phyloP scores from a whole-genome alignment of 163 green algal species.

The Scenedesmus sp. region DNA sequence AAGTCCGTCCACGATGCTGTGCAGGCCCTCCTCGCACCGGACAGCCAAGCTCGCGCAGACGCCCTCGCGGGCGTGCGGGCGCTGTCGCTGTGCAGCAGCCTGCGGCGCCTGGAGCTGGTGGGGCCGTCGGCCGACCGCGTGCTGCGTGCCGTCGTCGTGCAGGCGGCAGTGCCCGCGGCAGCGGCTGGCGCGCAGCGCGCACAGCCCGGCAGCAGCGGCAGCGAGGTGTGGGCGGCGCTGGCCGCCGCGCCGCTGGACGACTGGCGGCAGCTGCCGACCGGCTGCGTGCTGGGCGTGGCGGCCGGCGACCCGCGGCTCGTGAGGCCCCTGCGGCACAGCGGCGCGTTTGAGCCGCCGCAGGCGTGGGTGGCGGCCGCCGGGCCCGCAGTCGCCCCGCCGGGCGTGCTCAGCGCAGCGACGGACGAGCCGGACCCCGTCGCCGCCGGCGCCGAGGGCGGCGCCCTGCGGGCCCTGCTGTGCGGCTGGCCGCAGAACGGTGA shows the following conservation, averaged over 20 bases:
- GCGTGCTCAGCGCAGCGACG: no score
- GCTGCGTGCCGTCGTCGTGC: not conserved
- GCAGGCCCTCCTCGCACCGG: not conserved
- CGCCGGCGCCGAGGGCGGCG: not conserved
- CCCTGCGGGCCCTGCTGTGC: not conserved
- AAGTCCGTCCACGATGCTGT: constrained; percentile 14
- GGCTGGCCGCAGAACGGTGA: not conserved
- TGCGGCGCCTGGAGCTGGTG: constrained; percentile 16
- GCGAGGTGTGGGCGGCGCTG: constrained; percentile 9
- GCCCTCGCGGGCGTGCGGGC: not conserved
- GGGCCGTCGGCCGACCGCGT: constrained; percentile 21
- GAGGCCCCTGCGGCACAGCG: no score
- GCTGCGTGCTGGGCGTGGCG: constrained; percentile 15
- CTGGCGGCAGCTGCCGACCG: constrained; percentile 5
- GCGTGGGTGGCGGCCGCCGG: not conserved
- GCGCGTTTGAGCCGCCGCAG: not conserved
- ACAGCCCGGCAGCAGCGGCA: constrained; percentile 16
- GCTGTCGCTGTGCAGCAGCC: constrained; percentile 12
- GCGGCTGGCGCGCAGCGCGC: constrained; percentile 1
- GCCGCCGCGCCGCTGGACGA: not conserved
- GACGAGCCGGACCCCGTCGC: not conserved
- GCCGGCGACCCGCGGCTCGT: constrained; percentile 22
- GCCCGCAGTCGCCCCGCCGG: no score
- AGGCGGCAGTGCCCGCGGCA: constrained; percentile 29
- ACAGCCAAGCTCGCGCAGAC: not conserved